Evolutionary conservation across 2,329 filamentous ascomycete genomes (phyloP).

Genomic region (Cladosporium sp.): DNA sequence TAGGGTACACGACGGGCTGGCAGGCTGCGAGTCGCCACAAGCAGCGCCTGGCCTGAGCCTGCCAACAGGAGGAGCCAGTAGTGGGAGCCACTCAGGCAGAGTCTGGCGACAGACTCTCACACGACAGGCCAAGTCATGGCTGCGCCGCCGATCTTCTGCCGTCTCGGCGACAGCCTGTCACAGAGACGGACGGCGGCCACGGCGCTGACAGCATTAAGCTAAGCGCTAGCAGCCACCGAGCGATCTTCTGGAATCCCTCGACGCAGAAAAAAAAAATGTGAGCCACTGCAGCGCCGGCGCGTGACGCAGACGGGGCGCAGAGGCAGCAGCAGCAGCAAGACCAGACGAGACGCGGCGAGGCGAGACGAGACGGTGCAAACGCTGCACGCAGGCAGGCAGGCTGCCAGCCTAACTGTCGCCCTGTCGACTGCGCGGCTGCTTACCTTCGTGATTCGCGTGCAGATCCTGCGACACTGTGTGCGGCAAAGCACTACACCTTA

Average conservation of each 20-base stretch:
- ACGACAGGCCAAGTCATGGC: conserved; percentile 11
- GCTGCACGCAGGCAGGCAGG: background rate
- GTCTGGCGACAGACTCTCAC: background rate
- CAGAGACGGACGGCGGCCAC: background rate
- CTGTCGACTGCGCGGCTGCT: conserved; percentile 16
- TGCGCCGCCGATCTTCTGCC: conserved; percentile 15
- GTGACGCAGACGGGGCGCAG: conserved; percentile 16
- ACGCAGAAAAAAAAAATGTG: conserved; percentile 8
- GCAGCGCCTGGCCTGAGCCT: background rate
- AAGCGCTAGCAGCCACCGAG: conserved; percentile 14
- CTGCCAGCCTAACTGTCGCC: background rate
- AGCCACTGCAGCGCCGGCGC: conserved; percentile 14
- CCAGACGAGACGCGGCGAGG: conserved; percentile 1
- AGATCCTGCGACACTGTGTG: conserved; percentile 18
- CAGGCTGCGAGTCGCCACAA: conserved; percentile 14
- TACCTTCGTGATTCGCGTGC: conserved; percentile 15
- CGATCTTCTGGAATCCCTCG: conserved; percentile 19
- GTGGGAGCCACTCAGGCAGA: background rate
- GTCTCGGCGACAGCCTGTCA: conserved; percentile 11
- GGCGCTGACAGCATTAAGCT: conserved; percentile 15
- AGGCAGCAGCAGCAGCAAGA: background rate
- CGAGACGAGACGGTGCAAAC: conserved; percentile 6
- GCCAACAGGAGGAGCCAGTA: background rate
- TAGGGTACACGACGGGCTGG: conserved; percentile 8
- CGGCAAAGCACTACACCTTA: conserved; percentile 6